phyloP scores from a whole-genome alignment of 306 rosid species.

The Glycine tomentella region DNA sequence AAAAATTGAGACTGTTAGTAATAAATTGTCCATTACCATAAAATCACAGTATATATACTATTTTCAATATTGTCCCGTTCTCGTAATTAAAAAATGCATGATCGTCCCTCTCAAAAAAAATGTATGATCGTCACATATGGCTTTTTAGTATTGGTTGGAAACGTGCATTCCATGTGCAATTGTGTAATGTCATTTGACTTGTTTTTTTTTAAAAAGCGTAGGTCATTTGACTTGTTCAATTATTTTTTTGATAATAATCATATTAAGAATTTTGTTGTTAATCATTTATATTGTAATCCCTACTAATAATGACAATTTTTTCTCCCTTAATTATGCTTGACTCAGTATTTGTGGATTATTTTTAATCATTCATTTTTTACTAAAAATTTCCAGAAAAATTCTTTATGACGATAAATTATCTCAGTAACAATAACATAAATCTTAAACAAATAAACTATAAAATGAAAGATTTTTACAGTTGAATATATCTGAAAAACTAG shows the following conservation, averaged over 20 bases:
- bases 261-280: neutral
- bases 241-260: no score
- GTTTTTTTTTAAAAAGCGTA: no score
- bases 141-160: constrained; percentile 3
- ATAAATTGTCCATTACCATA: no score
- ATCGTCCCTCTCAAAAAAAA: neutral
- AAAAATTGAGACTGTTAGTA: no score
- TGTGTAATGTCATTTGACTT: no score
- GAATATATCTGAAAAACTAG: no score
- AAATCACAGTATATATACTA: neutral
- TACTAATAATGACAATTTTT: neutral
- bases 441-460: no score
- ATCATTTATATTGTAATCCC: neutral
- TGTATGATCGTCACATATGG: neutral
- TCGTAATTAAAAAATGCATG: neutral
- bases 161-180: neutral
- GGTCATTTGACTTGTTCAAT: neutral
- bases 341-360: neutral
- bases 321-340: neutral
- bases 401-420: no score
- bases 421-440: neutral
- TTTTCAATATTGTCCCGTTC: neutral
- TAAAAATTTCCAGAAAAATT: no score
- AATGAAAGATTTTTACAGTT: no score
- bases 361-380: neutral